Base-by-base conservation (phyloP, 2,329 filamentous ascomycete genomes). In the Nothophaeocryptopus gaeumannii region DNA sequence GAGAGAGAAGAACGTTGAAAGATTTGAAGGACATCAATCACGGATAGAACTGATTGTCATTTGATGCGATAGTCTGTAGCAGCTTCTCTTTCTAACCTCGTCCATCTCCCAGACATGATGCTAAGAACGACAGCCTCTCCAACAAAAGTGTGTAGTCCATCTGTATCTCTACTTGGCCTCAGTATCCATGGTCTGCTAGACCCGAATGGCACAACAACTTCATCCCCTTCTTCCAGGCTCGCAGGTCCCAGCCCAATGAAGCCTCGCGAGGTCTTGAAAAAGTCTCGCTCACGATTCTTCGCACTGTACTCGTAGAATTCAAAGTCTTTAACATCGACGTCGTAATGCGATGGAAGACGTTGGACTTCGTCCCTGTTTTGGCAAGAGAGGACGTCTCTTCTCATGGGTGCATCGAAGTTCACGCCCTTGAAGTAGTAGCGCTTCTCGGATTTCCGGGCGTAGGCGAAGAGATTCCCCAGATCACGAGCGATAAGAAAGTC, bases 261-360 rank as follows among this genome's bases (percentile, higher is more conserved):
- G 10, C 56, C 54, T n/a, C 46, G 33, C 29, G 36, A 38, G 10
- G 59, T 62, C 30, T 44, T 52, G 45, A 59, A 61, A 26, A 62
- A 55, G 49, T 61, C 59, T 20, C 53, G 47, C 16, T 53, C 40
- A 12, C 54, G 45, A 31, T 13, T 26, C 37, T 58, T 55, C 5
- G 37, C 43, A n/a, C 38, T 40, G 35, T 50, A 52, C 14, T 51
- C 44, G 16, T 53, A 46, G 26, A 54, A 36, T 16, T 55, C 47
- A 5, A 55, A 26, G 16, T 43, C 41, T 8, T 41, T 14, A n/a
- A 50, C 50, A 20, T 53, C 44, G 7, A 51, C 29, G 9, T 51
- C 40, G 39, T 47, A 54, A 9, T 50, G 53, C 3, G 53, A 39
- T 7, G 20, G 13, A 5, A 55, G 45, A 26, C 29, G 32, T 32